Evolutionary conservation across 2,329 filamentous ascomycete genomes (phyloP).

Genomic region (Coccinonectria pachysandricola): DNA sequence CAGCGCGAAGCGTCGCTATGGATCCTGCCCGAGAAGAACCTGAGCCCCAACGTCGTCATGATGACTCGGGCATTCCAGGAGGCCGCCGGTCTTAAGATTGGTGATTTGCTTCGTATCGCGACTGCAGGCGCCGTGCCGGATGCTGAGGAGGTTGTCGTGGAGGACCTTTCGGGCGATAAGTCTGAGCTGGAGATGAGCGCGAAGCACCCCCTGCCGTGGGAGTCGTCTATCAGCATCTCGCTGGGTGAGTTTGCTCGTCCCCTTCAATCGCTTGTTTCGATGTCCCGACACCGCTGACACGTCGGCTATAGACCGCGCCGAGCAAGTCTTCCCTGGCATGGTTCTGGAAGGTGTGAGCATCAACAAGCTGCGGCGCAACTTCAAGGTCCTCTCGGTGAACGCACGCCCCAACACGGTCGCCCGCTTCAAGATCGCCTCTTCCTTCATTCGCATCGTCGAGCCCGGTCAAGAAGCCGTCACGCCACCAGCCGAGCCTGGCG

Average conservation of each 20-base stretch:
- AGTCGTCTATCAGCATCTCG: constrained; percentile 22
- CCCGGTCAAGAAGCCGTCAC: constrained; percentile 16
- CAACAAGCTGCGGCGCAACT: constrained; percentile 29
- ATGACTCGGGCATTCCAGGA: constrained; percentile 66
- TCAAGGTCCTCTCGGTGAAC: constrained; percentile 49
- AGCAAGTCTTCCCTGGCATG: constrained; percentile 60
- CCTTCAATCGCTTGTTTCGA: not conserved
- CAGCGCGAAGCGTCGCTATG: constrained; percentile 38
- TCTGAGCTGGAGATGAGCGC: constrained; percentile 19
- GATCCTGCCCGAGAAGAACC: constrained; percentile 45
- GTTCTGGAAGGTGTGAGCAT: constrained; percentile 50
- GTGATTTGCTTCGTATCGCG: constrained; percentile 51
- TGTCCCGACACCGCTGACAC: constrained; percentile 2
- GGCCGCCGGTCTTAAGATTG: constrained; percentile 60
- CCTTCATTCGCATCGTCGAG: constrained; percentile 28
- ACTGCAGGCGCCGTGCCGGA: constrained; percentile 45
- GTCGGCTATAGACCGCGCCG: constrained; percentile 41
- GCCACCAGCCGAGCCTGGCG: constrained; percentile 11
- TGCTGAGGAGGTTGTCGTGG: constrained; percentile 48
- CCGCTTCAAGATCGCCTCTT: constrained; percentile 29
- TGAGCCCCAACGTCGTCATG: constrained; percentile 59
- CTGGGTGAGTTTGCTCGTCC: constrained; percentile 19
- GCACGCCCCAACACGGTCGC: constrained; percentile 33
- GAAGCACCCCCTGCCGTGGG: constrained; percentile 27
- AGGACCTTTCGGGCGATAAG: constrained; percentile 41